phyloP scores from a whole-genome alignment of 352 stramenopile species.

The Phytopythium boreale region DNA sequence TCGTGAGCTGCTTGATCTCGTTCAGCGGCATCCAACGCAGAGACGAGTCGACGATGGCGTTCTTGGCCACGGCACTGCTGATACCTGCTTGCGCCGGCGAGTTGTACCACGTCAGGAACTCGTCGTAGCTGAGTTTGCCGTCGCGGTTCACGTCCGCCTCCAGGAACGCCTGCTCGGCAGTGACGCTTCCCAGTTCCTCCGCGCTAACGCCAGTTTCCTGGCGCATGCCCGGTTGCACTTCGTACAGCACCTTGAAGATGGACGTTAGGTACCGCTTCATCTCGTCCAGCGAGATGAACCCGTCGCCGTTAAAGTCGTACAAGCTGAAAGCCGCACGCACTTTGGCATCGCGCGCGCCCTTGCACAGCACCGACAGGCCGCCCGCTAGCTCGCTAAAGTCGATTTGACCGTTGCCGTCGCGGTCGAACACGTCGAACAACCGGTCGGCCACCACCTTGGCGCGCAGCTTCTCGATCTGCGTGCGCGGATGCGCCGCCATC shows the following conservation, averaged over 20 bases:
- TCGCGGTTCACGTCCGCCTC: constrained; percentile 81
- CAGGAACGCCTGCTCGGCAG: constrained; percentile 80
- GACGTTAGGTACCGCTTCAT: constrained; percentile 86
- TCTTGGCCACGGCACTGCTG: constrained; percentile 66
- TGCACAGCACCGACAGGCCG: constrained; percentile 82
- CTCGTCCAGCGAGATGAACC: constrained; percentile 81
- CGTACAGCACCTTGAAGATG: constrained; percentile 88
- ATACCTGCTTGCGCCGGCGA: constrained; percentile 64
- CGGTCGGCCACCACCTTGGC: constrained; percentile 72
- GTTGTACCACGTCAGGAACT: constrained; percentile 88
- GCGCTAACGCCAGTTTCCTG: constrained; percentile 62
- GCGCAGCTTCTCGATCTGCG: constrained; percentile 58
- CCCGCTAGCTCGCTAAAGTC: constrained; percentile 87
- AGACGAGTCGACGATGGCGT: constrained; percentile 68
- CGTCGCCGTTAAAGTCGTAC: constrained; percentile 87
- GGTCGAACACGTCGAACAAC: constrained; percentile 80
- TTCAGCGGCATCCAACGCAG: constrained; percentile 82
- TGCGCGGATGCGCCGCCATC: constrained; percentile 54
- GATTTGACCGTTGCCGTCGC: constrained; percentile 71
- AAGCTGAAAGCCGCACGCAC: constrained; percentile 79
- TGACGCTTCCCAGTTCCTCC: constrained; percentile 75
- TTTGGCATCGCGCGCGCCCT: constrained; percentile 76
- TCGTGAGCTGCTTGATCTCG: constrained; percentile 81
- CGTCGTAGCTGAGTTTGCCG: constrained; percentile 83
- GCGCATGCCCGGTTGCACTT: constrained; percentile 73